These are phyloP conservation scores for Kalanchoe fedtschenkoi DNA, from an alignment of 164 flowering plant species.

Conservation along the genomic window DNA sequence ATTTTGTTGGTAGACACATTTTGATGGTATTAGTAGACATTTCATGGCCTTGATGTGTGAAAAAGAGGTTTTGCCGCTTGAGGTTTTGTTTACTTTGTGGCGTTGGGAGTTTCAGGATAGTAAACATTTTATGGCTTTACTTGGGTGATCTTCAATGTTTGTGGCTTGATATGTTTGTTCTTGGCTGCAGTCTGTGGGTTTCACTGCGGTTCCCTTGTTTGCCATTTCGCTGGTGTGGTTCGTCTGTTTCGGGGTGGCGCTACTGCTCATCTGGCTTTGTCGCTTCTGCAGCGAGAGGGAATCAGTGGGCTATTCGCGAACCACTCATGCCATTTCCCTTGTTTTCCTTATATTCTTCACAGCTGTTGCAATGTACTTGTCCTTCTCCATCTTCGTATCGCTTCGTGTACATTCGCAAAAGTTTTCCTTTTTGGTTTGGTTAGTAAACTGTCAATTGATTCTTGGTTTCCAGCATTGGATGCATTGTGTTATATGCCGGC, in stretches of 20 bases:
- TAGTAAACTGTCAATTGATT: neutral
- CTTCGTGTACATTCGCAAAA: neutral
- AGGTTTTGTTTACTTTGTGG: neutral
- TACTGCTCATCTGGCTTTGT: conserved; percentile 13
- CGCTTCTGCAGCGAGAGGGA: conserved; percentile 14
- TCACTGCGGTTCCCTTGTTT: conserved; percentile 21
- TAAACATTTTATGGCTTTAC: neutral
- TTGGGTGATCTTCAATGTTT: neutral
- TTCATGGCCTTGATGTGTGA: too few relatives aligned
- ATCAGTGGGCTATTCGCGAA: conserved; percentile 16
- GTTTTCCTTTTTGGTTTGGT: neutral
- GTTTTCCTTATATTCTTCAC: conserved; percentile 19
- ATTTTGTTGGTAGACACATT: too few relatives aligned
- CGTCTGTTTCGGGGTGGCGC: conserved; percentile 13
- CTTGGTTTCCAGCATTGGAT: conserved; percentile 18
- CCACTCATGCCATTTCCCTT: conserved; percentile 17
- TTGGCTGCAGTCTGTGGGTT: conserved; percentile 23
- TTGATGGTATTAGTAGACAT: too few relatives aligned
- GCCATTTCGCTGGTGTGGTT: conserved; percentile 22
- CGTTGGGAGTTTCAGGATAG: neutral
- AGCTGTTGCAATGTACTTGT: conserved; percentile 18
- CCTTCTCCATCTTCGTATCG: neutral
- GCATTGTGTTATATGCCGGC: conserved; percentile 20
- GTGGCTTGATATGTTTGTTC: neutral
- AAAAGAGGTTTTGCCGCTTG: neutral